Base-by-base conservation (phyloP, 2,329 filamentous ascomycete species). In the Beauveria sp. region DNA sequence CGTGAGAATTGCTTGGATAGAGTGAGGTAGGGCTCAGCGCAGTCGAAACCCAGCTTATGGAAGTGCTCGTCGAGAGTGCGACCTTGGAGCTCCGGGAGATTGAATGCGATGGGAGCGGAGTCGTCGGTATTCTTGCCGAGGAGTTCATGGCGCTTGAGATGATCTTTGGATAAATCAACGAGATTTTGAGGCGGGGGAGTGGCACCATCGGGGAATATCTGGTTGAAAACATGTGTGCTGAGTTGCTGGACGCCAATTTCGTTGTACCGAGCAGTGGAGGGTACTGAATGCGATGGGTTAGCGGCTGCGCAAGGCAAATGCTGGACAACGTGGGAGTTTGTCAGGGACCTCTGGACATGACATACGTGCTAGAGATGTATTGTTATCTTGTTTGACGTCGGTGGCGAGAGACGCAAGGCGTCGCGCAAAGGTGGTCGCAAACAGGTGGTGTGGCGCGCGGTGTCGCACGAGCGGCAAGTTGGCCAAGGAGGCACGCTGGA, bases 171-270 rank as follows among this genome's bases (percentile, higher is more conserved):
- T 18, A 99, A 81, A 14, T 88, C 79, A 43, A 98, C 85, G 8
- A 99, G 84, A 62, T 92, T 85, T 49, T 83, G 76, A 1, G 90
- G 84, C 2, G 89, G 82, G 3, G 84, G 77, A 12, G 80, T 74
- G 63, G 74, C 70, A 53, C 77, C 77, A 45, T 79, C 76, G 5
- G 84, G 85, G 70, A 99, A 99, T 47, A 99, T 77, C 74, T 98
- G 95, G 1, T 83, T 72, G 73, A 93, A 90, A 50, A 99, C 81
- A 77, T 93, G 83, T 63, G 82, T 81, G 79, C 92, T 97, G 67
- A 99, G 79, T 70, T 98, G 93, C 76, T 99, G 95, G 45, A 99
- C 91, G 58, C 91, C 91, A 68, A 99, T 93, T 67, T 96, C 90
- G 75, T 96, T 99, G 78, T 89, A 91, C 66, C 95, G 86, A 54